These are phyloP conservation scores for Evernia prunastri DNA, from an alignment of 495 filamentous ascomycete genomes.

Conservation along the genomic window DNA sequence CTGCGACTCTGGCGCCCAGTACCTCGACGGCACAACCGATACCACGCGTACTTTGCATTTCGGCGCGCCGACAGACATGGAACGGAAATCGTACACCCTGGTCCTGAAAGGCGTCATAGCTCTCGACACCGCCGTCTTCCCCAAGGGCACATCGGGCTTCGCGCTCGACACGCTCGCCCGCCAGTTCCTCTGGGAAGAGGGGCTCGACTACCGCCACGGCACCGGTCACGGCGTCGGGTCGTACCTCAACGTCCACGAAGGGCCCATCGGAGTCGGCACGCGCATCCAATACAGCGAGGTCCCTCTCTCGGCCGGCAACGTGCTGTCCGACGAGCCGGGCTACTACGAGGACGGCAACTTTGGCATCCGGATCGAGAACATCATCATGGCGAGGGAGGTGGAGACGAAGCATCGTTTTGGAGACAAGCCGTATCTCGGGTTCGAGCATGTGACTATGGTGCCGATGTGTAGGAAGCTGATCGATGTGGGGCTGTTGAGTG, in stretches of 20 bases:
- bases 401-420: constrained; percentile 83
- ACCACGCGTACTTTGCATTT: constrained; percentile 94
- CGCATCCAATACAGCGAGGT: constrained; percentile 89
- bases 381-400: constrained; percentile 82
- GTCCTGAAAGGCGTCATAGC: constrained; percentile 96
- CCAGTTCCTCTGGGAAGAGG: constrained; percentile 87
- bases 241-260: constrained; percentile 93
- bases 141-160: constrained; percentile 90
- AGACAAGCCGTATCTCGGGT: constrained; percentile 87
- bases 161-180: constrained; percentile 84
- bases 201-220: constrained; percentile 92
- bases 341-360: constrained; percentile 98
- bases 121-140: constrained; percentile 80
- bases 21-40: constrained; percentile 92
- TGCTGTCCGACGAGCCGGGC: constrained; percentile 89
- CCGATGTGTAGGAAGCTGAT: constrained; percentile 89
- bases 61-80: constrained; percentile 72
- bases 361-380: constrained; percentile 95
- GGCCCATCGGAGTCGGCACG: constrained; percentile 92
- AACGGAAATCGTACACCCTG: constrained; percentile 88
- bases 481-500: constrained; percentile 63
- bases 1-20: constrained; percentile 96
- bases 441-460: constrained; percentile 96
- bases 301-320: constrained; percentile 80
- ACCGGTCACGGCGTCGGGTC: constrained; percentile 96